phyloP scores from a whole-genome alignment of 1,284 basidiomycete genomes.

The Ustilago cynodontis region DNA sequence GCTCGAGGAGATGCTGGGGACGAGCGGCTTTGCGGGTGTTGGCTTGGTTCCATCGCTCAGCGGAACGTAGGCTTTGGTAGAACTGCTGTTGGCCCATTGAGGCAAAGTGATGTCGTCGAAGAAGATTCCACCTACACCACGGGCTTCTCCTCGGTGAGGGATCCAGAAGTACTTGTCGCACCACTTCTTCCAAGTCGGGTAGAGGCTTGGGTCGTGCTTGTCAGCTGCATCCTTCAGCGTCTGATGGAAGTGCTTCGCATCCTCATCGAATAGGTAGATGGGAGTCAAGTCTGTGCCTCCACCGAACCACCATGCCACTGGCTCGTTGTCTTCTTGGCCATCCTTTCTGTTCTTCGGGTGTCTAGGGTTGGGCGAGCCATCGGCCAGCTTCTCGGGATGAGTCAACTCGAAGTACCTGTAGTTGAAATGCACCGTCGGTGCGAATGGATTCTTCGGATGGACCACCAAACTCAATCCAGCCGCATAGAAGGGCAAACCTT shows the following conservation, averaged over 20 bases:
- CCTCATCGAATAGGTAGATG: constrained; percentile 88
- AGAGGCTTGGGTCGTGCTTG: constrained; percentile 78
- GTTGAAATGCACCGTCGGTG: constrained; percentile 89
- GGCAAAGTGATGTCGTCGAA: constrained; percentile 77
- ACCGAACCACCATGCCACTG: constrained; percentile 96
- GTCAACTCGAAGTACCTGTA: constrained; percentile 92
- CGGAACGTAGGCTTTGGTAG: constrained; percentile 47
- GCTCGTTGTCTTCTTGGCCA: constrained; percentile 47
- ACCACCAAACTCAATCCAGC: constrained; percentile 91
- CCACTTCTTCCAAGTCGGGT: constrained; percentile 90
- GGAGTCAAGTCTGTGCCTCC: constrained; percentile 97
- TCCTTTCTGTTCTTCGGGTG: constrained; percentile 50
- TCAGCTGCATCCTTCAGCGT: constrained; percentile 84
- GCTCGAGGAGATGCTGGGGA: constrained; percentile 37
- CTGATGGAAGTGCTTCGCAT: constrained; percentile 87
- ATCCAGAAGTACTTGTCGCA: constrained; percentile 98
- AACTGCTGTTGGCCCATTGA: constrained; percentile 25
- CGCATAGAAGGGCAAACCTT: constrained; percentile 88
- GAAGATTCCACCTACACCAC: constrained; percentile 95
- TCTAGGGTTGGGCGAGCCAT: constrained; percentile 66
- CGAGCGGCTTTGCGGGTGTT: constrained; percentile 20
- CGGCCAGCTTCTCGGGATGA: constrained; percentile 65
- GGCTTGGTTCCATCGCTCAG: constrained; percentile 56
- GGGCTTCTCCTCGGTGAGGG: constrained; percentile 87
- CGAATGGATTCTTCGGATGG: constrained; percentile 87